phyloP scores from a whole-genome alignment of 164 flowering plant genomes.

The Aristolochia contorta region DNA sequence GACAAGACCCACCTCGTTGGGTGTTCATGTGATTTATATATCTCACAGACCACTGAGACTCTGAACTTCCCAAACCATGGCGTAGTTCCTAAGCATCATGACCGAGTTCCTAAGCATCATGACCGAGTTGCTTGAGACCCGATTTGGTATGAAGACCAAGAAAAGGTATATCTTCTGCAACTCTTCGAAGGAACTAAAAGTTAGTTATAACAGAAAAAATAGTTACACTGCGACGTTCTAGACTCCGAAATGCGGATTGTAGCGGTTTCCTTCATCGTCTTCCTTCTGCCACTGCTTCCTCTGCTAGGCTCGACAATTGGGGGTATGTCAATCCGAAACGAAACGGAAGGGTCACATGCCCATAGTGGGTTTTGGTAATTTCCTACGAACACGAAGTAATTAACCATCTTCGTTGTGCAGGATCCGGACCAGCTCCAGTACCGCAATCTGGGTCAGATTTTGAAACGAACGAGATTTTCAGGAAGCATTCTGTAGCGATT shows the following conservation, averaged over 20 bases:
- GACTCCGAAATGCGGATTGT: not conserved
- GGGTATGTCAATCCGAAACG: not conserved
- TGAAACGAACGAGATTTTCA: not conserved
- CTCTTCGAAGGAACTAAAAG: too few species aligned
- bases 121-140: too few species aligned
- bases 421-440: not conserved
- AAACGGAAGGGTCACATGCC: too few species aligned
- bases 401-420: too few species aligned
- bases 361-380: too few species aligned
- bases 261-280: not conserved
- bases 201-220: not conserved
- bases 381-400: too few species aligned
- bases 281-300: not conserved
- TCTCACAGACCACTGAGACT: too few species aligned
- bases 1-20: too few species aligned
- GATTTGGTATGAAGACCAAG: too few species aligned
- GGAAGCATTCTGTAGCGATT: too few species aligned
- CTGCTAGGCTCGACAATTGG: not conserved
- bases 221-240: not conserved
- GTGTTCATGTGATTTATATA: too few species aligned
- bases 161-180: too few species aligned
- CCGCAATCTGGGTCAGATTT: not conserved
- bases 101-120: not conserved
- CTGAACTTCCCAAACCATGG: not conserved
- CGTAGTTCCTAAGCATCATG: not conserved